Percentiles rank a stretch among this genome's conserved stretches.
phyloP scores from a whole-genome alignment of 148 eudicot species.

The Fagopyrum tataricum region DNA sequence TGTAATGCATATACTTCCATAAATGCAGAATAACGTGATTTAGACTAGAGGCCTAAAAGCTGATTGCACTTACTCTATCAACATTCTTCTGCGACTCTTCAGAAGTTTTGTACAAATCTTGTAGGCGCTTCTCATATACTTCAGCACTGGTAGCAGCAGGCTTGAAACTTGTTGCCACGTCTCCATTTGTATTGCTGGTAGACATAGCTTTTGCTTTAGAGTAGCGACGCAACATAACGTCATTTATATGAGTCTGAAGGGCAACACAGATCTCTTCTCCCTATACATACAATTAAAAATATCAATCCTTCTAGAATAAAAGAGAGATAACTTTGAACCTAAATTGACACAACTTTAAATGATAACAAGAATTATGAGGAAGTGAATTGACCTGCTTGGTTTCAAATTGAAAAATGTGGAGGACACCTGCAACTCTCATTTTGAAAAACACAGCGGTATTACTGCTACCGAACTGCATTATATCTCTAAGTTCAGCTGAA shows the following conservation, averaged over 20 bases:
- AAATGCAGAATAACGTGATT: neutral
- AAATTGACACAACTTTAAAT: neutral
- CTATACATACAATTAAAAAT: slow-evolving; percentile 29
- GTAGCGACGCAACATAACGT: slow-evolving; percentile 98
- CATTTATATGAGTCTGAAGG: slow-evolving; percentile 97
- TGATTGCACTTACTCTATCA: slow-evolving; percentile 43
- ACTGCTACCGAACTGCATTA: slow-evolving; percentile 99
- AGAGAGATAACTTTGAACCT: neutral
- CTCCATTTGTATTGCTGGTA: slow-evolving; percentile 55
- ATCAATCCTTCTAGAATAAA: slow-evolving; percentile 10
- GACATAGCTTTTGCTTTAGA: slow-evolving; percentile 84
- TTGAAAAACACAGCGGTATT: slow-evolving; percentile 96
- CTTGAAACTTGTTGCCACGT: slow-evolving; percentile 39
- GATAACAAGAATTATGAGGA: neutral
- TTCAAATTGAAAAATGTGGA: slow-evolving; percentile 96
- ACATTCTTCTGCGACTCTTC: slow-evolving; percentile 78
- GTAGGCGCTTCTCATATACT: slow-evolving; percentile 61
- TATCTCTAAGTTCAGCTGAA: slow-evolving; percentile 93
- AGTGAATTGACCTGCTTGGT: slow-evolving; percentile 77
- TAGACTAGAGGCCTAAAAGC: slow-evolving; percentile 2
- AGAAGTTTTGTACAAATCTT: slow-evolving; percentile 67
- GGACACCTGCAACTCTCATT: slow-evolving; percentile 99
- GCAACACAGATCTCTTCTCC: slow-evolving; percentile 99
- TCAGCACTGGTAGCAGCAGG: slow-evolving; percentile 37
- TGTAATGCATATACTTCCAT: too few relatives aligned